Evolutionary conservation across 495 filamentous ascomycete species (phyloP).

Genomic region (Tuber microsphaerosporum): DNA sequence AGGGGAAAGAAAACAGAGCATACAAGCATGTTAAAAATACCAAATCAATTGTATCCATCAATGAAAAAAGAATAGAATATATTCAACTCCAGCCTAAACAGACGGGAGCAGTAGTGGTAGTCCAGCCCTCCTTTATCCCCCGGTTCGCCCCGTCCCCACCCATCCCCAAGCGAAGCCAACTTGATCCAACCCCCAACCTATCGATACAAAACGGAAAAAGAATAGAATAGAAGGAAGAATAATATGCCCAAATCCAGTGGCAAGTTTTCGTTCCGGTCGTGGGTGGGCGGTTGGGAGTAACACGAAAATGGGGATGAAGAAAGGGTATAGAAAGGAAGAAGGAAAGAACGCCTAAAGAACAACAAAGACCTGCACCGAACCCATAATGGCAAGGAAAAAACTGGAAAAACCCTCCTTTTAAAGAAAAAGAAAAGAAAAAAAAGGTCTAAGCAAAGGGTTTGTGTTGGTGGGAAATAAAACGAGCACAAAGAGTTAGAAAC

Average conservation of each 20-base stretch:
- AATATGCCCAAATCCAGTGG: background rate
- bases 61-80: background rate
- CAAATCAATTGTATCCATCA: background rate
- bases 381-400: constrained; percentile 12
- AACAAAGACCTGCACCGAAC: background rate
- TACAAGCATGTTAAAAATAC: constrained; percentile 2
- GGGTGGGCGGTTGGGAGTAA: background rate
- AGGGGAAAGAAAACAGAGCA: background rate
- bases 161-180: background rate
- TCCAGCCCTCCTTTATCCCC: background rate
- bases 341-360: background rate
- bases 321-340: constrained; percentile 1
- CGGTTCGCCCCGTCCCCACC: background rate
- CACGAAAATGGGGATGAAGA: background rate
- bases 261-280: background rate
- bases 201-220: background rate
- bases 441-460: background rate
- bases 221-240: background rate
- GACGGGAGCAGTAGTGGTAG: background rate
- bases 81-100: background rate
- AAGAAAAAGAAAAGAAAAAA: constrained; percentile 15
- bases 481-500: constrained; percentile 37
- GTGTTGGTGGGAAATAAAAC: constrained; percentile 13
- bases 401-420: constrained; percentile 1
- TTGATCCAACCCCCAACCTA: background rate